A percentile compares a stretch with the other conserved stretches of the same genome.
These are phyloP conservation scores for Albugo laibachii DNA, from an alignment of 352 stramenopile species.

Conservation along the genomic window DNA sequence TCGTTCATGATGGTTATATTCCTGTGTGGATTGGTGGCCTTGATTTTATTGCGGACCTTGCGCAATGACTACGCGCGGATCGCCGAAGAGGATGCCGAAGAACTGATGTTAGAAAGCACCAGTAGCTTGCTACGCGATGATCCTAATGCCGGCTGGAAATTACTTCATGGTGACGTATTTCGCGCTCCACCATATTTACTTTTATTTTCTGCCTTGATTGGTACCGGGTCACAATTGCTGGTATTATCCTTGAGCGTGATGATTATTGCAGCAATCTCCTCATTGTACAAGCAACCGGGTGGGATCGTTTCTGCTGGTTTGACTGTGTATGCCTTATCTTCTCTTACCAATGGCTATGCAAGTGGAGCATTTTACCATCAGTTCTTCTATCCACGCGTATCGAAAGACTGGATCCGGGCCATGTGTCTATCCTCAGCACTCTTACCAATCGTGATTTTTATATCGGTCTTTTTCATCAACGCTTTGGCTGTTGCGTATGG, in stretches of 20 bases:
- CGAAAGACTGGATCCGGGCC: conserved; percentile 78
- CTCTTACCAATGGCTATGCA: conserved; percentile 74
- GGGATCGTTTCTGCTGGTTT: conserved; percentile 90
- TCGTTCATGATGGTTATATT: conserved; percentile 98
- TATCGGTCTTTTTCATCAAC: conserved; percentile 81
- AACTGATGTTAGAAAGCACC: conserved; percentile 62
- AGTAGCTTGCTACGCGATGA: conserved; percentile 66
- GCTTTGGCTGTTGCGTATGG: conserved; percentile 58
- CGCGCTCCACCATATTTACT: conserved; percentile 83
- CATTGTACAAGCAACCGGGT: conserved; percentile 92
- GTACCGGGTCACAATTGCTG: conserved; percentile 90
- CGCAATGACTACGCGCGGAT: conserved; percentile 89
- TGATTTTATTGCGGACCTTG: conserved; percentile 88
- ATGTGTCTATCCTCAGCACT: conserved; percentile 70
- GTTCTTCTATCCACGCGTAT: conserved; percentile 82
- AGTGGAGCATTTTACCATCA: conserved; percentile 80
- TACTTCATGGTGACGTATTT: conserved; percentile 91
- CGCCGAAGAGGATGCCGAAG: conserved; percentile 68
- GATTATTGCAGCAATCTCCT: conserved; percentile 89
- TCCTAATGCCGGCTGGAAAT: conserved; percentile 87
- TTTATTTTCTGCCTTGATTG: conserved; percentile 90
- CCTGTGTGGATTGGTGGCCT: conserved; percentile 81
- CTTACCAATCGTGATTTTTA: conserved; percentile 56
- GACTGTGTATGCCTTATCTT: conserved; percentile 89
- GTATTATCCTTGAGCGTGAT: conserved; percentile 88